Base-by-base conservation (phyloP, 2,329 filamentous ascomycete genomes). In the Ascomycota sp. region DNA sequence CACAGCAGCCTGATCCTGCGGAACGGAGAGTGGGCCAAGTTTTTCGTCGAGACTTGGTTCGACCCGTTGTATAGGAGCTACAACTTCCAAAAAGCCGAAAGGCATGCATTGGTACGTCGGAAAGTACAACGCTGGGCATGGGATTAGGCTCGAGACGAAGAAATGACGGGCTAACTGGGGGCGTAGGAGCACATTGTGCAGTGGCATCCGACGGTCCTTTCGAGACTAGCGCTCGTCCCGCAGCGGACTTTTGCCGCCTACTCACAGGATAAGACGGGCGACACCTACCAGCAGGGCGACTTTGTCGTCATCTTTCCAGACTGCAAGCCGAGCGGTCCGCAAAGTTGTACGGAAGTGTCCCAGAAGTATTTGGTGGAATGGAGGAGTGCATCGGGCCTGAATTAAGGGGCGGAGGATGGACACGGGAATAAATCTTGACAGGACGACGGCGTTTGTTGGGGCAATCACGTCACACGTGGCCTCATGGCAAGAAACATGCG, bases 151-250 rank as follows among this genome's bases (percentile, higher is more conserved):
- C n/a, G n/a, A n/a, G n/a, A n/a, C n/a, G n/a, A n/a, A n/a, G n/a
- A n/a, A n/a, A n/a, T n/a, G n/a, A 21, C 10, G 11, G 17, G 32
- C 45, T 57, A 37, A 60, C 37, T n/a, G 19, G 2, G 15, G 8
- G 28, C 25, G 9, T 36, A 85, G 78, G 79, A 86, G 53, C 80
- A 89, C 47, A 77, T 86, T 40, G 71, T 81, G 22, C 86, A 93
- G 60, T 98, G 89, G 91, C 89, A 98, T 48, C 83, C 86, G 20
- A 98, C 89, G 0, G 76, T 98, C 27, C 67, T 98, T 8, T 82
- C 86, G 23, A 89, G 83, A 47, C 58, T 95, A 36, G 85, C 79
- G 2, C 62, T 98, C 15, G 63, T 98, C n/a, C 83, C 86, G 3
- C 89, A 98, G 52, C 69, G 75, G 30, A 61, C 65, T 22, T 57